A percentile compares a stretch with the other conserved stretches of the same genome.
Conservation (phyloP, 148 eudicot species). For the Rhododendron henanense region DNA sequence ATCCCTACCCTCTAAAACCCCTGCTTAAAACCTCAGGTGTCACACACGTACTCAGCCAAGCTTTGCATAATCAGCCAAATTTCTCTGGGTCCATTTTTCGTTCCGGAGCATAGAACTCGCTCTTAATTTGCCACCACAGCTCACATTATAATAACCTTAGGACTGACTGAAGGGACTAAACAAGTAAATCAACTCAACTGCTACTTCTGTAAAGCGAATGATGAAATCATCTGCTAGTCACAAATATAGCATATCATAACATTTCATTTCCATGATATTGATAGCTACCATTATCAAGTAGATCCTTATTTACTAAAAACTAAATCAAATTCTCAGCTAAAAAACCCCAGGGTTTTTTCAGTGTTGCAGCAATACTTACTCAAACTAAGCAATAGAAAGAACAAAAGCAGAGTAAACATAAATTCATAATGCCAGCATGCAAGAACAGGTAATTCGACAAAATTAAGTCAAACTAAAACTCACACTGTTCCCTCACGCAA, state of each 20-base stretch:
- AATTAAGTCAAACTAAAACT: not conserved
- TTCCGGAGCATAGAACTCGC: not conserved
- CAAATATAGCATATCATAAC: not conserved
- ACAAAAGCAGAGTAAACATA: not conserved
- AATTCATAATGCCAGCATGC: not conserved
- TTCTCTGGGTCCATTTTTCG: not conserved
- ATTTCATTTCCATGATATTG: not conserved
- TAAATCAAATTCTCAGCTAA: not conserved
- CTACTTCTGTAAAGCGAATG: not conserved
- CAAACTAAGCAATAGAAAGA: not conserved
- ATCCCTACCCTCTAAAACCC: not conserved
- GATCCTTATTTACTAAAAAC: not conserved
- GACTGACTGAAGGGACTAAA: not conserved
- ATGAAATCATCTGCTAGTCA: not conserved
- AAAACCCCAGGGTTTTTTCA: not conserved
- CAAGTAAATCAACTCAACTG: not conserved
- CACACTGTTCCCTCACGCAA: not conserved
- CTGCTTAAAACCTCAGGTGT: not conserved
- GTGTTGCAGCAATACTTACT: not conserved
- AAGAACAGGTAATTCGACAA: not conserved
- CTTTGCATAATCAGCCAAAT: not conserved
- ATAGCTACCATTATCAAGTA: not conserved
- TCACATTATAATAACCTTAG: not conserved
- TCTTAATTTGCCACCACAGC: not conserved
- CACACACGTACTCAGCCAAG: not conserved